Conservation (phyloP, 345 rosid species). For the Bruguiera parviflora region DNA sequence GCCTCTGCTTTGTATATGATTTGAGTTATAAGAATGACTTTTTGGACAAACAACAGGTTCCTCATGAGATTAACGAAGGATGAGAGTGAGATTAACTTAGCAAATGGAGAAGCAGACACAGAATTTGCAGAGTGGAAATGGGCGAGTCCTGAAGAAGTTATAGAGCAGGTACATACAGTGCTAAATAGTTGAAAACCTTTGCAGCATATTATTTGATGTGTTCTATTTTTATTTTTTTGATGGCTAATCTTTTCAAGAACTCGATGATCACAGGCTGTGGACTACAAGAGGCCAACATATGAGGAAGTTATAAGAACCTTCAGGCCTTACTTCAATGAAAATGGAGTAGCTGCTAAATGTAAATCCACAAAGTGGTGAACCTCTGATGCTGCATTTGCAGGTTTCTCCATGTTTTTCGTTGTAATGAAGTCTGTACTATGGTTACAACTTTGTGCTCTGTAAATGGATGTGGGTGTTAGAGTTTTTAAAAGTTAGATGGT, state of each 20-base stretch:
- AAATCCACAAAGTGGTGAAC: constrained; percentile 88
- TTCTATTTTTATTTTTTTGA: background rate
- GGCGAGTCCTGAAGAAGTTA: constrained; percentile 75
- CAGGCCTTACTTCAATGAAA: constrained; percentile 53
- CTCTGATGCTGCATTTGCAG: constrained; percentile 19
- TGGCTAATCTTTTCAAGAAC: background rate
- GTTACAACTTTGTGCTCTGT: constrained; percentile 29
- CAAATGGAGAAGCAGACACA: constrained; percentile 65
- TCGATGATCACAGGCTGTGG: constrained; percentile 63
- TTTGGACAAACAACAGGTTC: constrained; percentile 50
- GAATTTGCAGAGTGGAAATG: constrained; percentile 98
- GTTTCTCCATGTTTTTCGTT: constrained; percentile 10
- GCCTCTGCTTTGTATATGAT: background rate
- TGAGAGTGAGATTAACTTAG: constrained; percentile 80
- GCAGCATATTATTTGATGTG: background rate
- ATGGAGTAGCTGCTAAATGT: constrained; percentile 69
- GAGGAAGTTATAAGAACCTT: constrained; percentile 86
- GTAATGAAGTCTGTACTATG: constrained; percentile 11
- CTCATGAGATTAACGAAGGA: constrained; percentile 72
- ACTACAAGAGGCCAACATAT: constrained; percentile 93
- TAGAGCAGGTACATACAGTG: constrained; percentile 54
- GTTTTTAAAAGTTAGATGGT: constrained; percentile 27
- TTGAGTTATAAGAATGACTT: background rate
- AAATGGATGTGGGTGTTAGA: constrained; percentile 33
- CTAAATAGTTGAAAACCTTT: background rate